phyloP scores from a whole-genome alignment of 805 yeast genomes.

The Torulaspora quercuum region DNA sequence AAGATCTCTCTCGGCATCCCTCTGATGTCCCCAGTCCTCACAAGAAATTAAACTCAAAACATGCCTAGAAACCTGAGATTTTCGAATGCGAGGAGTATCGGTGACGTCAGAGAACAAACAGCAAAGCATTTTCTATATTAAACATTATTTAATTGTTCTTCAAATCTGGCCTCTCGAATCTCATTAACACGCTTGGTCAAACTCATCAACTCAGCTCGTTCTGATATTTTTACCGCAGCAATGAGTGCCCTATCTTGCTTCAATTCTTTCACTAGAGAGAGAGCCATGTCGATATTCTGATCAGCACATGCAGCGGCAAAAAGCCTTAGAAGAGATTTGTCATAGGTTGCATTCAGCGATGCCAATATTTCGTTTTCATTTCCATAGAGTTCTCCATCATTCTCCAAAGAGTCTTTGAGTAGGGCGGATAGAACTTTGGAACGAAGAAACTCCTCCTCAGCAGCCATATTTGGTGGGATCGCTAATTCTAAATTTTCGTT shows the following conservation, averaged over 20 bases:
- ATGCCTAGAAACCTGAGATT: too few relatives aligned
- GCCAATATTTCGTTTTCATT: constrained; percentile 51
- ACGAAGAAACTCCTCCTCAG: constrained; percentile 64
- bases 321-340: constrained; percentile 71
- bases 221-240: constrained; percentile 84
- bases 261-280: constrained; percentile 63
- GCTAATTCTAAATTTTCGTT: constrained; percentile 28
- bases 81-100: too few relatives aligned
- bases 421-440: constrained; percentile 59
- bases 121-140: not conserved
- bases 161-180: constrained; percentile 45
- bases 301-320: constrained; percentile 73
- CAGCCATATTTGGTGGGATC: constrained; percentile 34
- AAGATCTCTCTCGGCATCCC: too few relatives aligned
- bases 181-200: constrained; percentile 55
- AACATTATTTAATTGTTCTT: constrained; percentile 23
- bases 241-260: constrained; percentile 73
- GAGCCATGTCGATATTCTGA: constrained; percentile 60
- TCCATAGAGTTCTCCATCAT: constrained; percentile 42
- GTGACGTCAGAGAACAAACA: too few relatives aligned
- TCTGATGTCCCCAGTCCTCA: too few relatives aligned
- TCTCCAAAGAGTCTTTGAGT: constrained; percentile 53
- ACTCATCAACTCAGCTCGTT: constrained; percentile 55
- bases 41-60: too few relatives aligned
- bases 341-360: constrained; percentile 57